phyloP scores from a whole-genome alignment of 495 filamentous ascomycete species.

The Letharia columbiana region DNA sequence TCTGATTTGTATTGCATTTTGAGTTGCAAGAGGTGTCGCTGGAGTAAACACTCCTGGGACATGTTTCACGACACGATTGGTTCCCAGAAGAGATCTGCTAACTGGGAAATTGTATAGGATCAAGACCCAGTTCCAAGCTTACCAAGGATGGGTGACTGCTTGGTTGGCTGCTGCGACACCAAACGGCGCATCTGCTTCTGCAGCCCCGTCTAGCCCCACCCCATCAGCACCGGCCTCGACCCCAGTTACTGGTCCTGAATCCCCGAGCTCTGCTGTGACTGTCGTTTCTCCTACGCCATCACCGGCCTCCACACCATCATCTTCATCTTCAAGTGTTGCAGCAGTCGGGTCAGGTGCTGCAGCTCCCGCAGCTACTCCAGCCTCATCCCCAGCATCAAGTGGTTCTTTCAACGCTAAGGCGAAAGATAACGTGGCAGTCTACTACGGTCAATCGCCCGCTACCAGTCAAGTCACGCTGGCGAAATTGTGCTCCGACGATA shows the following conservation, averaged over 20 bases:
- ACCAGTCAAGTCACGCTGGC: constrained; percentile 19
- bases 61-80: too few species aligned
- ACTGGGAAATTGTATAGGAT: neutral
- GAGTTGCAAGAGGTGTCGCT: too few species aligned
- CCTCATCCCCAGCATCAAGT: constrained; percentile 9
- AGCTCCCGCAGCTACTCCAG: constrained; percentile 1
- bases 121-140: constrained; percentile 8
- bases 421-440: constrained; percentile 23
- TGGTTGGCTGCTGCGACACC: constrained; percentile 13
- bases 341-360: neutral
- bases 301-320: neutral
- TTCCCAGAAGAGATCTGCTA: too few species aligned
- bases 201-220: neutral
- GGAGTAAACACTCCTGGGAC: too few species aligned
- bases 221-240: neutral
- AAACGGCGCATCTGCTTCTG: constrained; percentile 7
- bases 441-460: constrained; percentile 24
- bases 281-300: neutral
- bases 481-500: constrained; percentile 26
- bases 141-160: constrained; percentile 22
- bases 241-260: neutral
- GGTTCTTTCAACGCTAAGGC: constrained; percentile 16
- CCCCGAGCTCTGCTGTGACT: neutral
- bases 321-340: neutral
- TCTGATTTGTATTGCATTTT: too few species aligned